phyloP scores from a whole-genome alignment of 2,329 filamentous ascomycete species.

The Chalaropsis thielavioides region DNA sequence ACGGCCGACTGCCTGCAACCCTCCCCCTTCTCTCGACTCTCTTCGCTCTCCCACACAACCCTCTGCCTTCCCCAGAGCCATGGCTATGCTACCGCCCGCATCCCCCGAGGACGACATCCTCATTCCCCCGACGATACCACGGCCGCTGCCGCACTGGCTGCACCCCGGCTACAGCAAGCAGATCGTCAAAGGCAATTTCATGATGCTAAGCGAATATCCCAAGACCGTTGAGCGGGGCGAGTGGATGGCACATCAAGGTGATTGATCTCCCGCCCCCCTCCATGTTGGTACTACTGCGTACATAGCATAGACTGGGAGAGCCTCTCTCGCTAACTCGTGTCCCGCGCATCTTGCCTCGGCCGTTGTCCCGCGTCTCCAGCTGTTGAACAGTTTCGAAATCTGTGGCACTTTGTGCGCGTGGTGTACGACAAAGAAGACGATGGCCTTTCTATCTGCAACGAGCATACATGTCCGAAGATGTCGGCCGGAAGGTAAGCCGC shows the following conservation, averaged over 20 bases:
- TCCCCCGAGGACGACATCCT: conserved; percentile 15
- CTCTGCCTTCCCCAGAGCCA: background rate
- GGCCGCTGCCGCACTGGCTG: conserved; percentile 46
- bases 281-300: conserved; percentile 23
- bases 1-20: no score
- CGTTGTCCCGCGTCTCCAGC: conserved; percentile 36
- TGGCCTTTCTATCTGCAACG: conserved; percentile 59
- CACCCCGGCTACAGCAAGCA: conserved; percentile 54
- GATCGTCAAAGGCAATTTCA: conserved; percentile 82
- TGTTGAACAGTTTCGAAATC: conserved; percentile 67
- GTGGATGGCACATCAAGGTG: conserved; percentile 78
- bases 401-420: conserved; percentile 67
- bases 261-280: background rate
- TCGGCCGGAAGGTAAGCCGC: conserved; percentile 61
- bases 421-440: conserved; percentile 62
- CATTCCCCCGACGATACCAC: conserved; percentile 15
- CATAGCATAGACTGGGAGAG: no score
- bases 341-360: background rate
- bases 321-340: background rate
- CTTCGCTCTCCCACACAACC: background rate
- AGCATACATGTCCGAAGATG: conserved; percentile 67
- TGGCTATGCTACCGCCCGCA: conserved; percentile 8
- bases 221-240: conserved; percentile 74
- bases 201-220: conserved; percentile 71
- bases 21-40: no score